Evolutionary conservation across 768 basidiomycete genomes (phyloP).

Genomic region (Russula foetens): DNA sequence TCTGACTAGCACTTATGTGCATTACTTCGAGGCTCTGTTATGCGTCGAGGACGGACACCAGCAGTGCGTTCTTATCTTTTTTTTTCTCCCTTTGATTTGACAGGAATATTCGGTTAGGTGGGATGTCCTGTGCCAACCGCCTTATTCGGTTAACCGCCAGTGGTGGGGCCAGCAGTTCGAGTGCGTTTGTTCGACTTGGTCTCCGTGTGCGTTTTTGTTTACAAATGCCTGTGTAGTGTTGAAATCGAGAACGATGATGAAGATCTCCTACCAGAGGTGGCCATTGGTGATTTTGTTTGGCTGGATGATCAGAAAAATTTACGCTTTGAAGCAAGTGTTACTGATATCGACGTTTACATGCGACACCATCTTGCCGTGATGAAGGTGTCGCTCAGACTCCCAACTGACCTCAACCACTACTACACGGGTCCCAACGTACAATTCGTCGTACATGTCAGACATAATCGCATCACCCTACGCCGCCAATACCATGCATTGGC

Average conservation of each 20-base stretch:
- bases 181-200: not conserved
- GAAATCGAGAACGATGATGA: constrained; percentile 9
- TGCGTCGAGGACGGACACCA: constrained; percentile 34
- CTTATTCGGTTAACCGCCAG: not conserved
- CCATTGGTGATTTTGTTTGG: constrained; percentile 5
- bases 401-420: constrained; percentile 33
- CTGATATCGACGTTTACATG: not conserved
- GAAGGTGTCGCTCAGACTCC: constrained; percentile 43
- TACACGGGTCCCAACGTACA: constrained; percentile 29
- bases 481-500: constrained; percentile 55
- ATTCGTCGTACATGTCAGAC: constrained; percentile 43
- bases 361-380: constrained; percentile 22
- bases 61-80: constrained; percentile 31
- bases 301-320: constrained; percentile 8
- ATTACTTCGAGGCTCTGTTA: constrained; percentile 7
- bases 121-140: not conserved
- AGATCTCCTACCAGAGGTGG: constrained; percentile 12
- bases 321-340: constrained; percentile 7
- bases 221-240: not conserved
- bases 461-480: constrained; percentile 48
- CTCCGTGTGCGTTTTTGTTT: not conserved
- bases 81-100: not conserved
- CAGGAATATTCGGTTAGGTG: constrained; percentile 25
- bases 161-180: not conserved
- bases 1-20: constrained; percentile 1